phyloP scores from a whole-genome alignment of 768 basidiomycete species.

The Sarcodon sp. region DNA sequence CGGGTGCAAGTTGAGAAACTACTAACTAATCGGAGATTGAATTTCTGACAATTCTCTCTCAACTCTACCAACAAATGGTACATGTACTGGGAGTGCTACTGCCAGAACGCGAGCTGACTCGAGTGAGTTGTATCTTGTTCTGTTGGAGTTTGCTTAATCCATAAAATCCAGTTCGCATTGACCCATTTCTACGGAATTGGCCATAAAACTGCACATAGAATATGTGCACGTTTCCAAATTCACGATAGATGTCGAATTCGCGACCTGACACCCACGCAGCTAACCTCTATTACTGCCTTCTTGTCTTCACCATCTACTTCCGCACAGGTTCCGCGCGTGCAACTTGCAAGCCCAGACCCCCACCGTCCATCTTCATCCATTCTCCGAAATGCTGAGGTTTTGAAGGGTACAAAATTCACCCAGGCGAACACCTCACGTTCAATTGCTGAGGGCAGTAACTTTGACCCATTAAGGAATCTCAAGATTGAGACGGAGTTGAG shows the following conservation, averaged over 20 bases:
- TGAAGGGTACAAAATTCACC: background rate
- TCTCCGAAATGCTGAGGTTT: slow-evolving; percentile 1
- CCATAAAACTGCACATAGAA: slow-evolving; percentile 53
- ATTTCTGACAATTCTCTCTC: background rate
- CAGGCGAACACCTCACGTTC: slow-evolving; percentile 1
- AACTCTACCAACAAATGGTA: slow-evolving; percentile 37
- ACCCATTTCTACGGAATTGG: slow-evolving; percentile 87
- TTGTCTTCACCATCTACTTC: slow-evolving; percentile 82
- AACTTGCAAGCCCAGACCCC: slow-evolving; percentile 46
- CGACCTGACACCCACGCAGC: slow-evolving; percentile 74
- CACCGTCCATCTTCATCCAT: slow-evolving; percentile 21
- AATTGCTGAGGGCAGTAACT: slow-evolving; percentile 7
- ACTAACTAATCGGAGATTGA: slow-evolving; percentile 5
- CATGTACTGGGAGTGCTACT: slow-evolving; percentile 81
- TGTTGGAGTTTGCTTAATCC: background rate
- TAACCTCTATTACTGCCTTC: slow-evolving; percentile 87
- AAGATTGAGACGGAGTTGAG: slow-evolving; percentile 83
- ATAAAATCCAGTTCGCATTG: slow-evolving; percentile 61
- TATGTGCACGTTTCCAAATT: slow-evolving; percentile 88
- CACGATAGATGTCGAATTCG: slow-evolving; percentile 76
- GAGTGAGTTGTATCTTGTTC: slow-evolving; percentile 30
- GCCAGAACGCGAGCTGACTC: slow-evolving; percentile 62
- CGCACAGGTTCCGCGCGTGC: slow-evolving; percentile 48
- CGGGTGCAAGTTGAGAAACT: background rate
- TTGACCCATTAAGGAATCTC: slow-evolving; percentile 59